Evolutionary conservation across 352 stramenopile genomes (phyloP), one percentile per base, ranked within the genome.

Genomic region (Plasmopara halstedii): DNA sequence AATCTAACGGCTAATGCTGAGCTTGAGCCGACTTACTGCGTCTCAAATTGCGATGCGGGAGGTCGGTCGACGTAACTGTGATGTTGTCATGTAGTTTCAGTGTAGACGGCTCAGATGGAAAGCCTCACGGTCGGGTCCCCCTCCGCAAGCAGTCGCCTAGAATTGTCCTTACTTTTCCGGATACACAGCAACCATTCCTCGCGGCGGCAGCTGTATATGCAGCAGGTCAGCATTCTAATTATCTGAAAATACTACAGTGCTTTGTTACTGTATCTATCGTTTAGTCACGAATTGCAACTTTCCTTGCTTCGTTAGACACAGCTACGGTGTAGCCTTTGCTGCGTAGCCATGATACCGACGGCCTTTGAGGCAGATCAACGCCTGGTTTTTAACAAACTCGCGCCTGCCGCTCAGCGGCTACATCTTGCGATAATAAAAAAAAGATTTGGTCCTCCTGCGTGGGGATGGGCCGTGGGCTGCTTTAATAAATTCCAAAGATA

Each of bases 91-190:
- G 37, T 42, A n/a, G 37, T 32, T 23, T 42, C 37, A 42, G 23
- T 26, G 35, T 41, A 62, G 54, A 62, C 48, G 48, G 11, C 48
- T 57, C 47, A 42, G 42, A 43, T 53, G 54, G 54, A 62, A 36
- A 62, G 48, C 48, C 48, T n/a, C 9, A 9, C 13, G 23, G 42
- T 47, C 42, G 11, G 26, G 22, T 35, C 46, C 27, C 22, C 31
- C 17, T 13, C 17, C 18, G 35, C 22, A 17, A 39, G 43, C 56
- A 26, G 25, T 7, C 31, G 2, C 31, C 2, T 2, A n/a, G 11
- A 7, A 14, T 17, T 35, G 6, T 35, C 6, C 13, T 35, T 35
- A 35, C 1, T 18, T 17, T 3, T 17, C 2, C 15, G 31, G n/a
- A 14, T 35, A 35, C n/a, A 35, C n/a, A n/a, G 15, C 25, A 15